phyloP scores from a whole-genome alignment of 441 rosid species.

The Populus hybrid region DNA sequence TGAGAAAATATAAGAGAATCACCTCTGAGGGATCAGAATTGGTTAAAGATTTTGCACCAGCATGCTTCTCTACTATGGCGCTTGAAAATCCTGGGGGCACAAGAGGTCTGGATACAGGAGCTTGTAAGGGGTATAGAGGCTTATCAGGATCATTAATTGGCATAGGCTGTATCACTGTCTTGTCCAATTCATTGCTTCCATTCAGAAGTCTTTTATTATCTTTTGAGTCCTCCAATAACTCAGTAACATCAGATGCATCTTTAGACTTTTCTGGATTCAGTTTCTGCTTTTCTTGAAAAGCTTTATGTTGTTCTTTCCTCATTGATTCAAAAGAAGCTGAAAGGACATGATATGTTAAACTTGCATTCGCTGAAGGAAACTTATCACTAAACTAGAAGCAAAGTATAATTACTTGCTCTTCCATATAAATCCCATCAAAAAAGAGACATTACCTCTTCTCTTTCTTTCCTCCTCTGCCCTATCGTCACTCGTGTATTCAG shows the following conservation, averaged over 20 bases:
- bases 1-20: conserved; percentile 20
- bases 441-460: conserved; percentile 71
- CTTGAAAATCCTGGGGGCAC: conserved; percentile 96
- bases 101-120: conserved; percentile 79
- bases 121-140: conserved; percentile 42
- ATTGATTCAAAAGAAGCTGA: conserved; percentile 91
- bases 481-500: conserved; percentile 71
- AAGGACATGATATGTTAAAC: conserved; percentile 20
- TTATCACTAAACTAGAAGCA: conserved; percentile 2
- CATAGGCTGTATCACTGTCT: conserved; percentile 24
- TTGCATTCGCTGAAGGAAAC: conserved; percentile 7
- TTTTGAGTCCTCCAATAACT: conserved; percentile 61
- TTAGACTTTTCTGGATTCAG: conserved; percentile 54
- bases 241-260: conserved; percentile 61
- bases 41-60: conserved; percentile 45
- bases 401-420: conserved; percentile 6
- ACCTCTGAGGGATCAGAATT: conserved; percentile 52
- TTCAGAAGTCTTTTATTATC: conserved; percentile 47
- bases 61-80: conserved; percentile 48
- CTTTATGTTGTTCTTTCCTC: conserved; percentile 95
- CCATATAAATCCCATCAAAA: conserved; percentile 12
- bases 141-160: conserved; percentile 40
- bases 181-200: conserved; percentile 45
- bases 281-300: conserved; percentile 81
- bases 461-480: conserved; percentile 96